Evolutionary conservation across 106 monocot species (phyloP).

Genomic region (Apostasia ramifera): DNA sequence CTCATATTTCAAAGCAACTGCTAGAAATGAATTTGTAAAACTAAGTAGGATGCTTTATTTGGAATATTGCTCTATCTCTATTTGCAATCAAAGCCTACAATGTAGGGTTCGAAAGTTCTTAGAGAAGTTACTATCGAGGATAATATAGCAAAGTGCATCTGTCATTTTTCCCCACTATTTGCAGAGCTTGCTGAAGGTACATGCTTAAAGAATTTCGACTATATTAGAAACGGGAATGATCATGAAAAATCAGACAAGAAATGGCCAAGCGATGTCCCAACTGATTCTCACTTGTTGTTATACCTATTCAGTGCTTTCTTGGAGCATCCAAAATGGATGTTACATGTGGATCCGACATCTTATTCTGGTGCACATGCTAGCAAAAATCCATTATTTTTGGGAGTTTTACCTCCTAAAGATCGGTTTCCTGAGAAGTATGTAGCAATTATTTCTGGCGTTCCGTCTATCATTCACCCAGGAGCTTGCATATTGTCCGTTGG

Average conservation of each 20-base stretch:
- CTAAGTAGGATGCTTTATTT: not conserved
- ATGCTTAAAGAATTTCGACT: slow-evolving; percentile 85
- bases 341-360: slow-evolving; percentile 83
- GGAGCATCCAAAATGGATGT: slow-evolving; percentile 96
- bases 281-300: slow-evolving; percentile 73
- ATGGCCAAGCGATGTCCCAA: slow-evolving; percentile 68
- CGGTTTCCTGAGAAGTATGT: slow-evolving; percentile 97
- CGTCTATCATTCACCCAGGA: slow-evolving; percentile 84
- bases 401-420: slow-evolving; percentile 91
- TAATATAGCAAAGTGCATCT: not conserved
- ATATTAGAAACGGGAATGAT: slow-evolving; percentile 42
- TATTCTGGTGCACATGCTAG: slow-evolving; percentile 76
- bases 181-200: slow-evolving; percentile 95
- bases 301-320: slow-evolving; percentile 89
- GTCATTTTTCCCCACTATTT: not conserved
- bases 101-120: not conserved
- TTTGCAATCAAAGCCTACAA: not conserved
- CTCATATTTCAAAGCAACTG: not conserved
- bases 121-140: not conserved
- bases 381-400: slow-evolving; percentile 89
- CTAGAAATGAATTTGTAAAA: not conserved
- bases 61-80: not conserved
- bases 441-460: slow-evolving; percentile 68
- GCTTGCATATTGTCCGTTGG: slow-evolving; percentile 82
- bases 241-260: slow-evolving; percentile 50